Evolutionary conservation across 176 grass and related monocot species (phyloP).

Genomic region (Rhynchospora pubera): DNA sequence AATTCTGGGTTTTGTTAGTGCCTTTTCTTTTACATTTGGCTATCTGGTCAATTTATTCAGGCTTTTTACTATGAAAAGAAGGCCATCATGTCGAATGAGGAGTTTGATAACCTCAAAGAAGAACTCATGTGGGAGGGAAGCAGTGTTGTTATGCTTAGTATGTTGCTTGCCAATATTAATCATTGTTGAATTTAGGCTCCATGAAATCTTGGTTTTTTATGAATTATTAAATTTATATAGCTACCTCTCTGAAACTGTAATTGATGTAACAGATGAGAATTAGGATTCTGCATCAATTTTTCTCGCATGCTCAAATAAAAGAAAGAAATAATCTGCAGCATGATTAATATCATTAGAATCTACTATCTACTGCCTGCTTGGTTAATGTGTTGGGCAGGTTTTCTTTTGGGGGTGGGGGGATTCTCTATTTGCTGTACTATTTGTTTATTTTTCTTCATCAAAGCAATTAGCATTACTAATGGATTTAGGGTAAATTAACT

Average conservation of each 20-base stretch:
- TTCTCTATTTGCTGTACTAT: background rate
- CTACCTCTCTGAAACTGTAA: background rate
- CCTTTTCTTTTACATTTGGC: background rate
- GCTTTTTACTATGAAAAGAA: constrained; percentile 80
- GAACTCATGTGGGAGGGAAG: constrained; percentile 99
- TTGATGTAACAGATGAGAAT: background rate
- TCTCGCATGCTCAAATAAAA: too few species aligned
- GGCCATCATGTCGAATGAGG: constrained; percentile 94
- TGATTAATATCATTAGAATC: too few species aligned
- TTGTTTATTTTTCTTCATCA: background rate
- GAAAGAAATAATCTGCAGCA: too few species aligned
- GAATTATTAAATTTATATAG: background rate
- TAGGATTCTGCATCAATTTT: background rate
- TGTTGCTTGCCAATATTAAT: background rate
- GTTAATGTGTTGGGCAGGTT: background rate
- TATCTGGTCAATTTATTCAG: constrained; percentile 24
- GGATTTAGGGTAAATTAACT: background rate
- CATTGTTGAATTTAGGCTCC: background rate
- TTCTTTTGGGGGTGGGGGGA: background rate
- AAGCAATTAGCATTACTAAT: background rate
- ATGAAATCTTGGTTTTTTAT: background rate
- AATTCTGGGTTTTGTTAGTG: background rate
- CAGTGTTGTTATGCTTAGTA: constrained; percentile 95
- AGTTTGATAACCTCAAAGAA: constrained; percentile 98
- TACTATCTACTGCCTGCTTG: background rate